Base-by-base conservation (phyloP, 768 basidiomycete species). In the Boletus subparvulus region DNA sequence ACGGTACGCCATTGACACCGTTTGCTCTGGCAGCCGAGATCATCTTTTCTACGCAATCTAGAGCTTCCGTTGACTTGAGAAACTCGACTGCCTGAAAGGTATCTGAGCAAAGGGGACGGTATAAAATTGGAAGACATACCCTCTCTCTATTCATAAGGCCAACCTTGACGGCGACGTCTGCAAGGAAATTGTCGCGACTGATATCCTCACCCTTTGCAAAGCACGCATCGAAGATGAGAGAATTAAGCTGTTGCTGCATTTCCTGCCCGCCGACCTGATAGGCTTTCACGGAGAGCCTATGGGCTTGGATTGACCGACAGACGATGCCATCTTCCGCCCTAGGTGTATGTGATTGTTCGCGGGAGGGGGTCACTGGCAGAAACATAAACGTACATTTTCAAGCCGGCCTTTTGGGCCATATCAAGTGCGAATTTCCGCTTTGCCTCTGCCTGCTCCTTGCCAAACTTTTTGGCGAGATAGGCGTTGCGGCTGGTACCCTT, bases 1-100 rank as follows among this genome's bases (percentile, higher is more conserved):
- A 82, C 0, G 82, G 82, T 1, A 83, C 80, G 36, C 82, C 82
- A 1, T 72, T 75, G 56, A 83, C 78, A 6, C 79, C 77, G n/a
- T 73, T 69, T 26, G 69, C 63, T 56, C 75, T 74, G 3, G 79
- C 78, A 13, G 73, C 70, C 9, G 66, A 61, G 52, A 79, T 70
- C 59, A 75, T 77, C 26, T 70, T 69, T 46, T 75, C 63, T 8
- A 82, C 76, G 40, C 77, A 78, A 33, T 73, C 65, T 28, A 70
- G 62, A 17, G 75, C 59, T 59, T 77, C 78, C 43, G 75, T 73
- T 2, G 75, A 73, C 41, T 65, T 56, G 52, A 83, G 70, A 67
- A 81, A 82, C 21, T 70, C 61, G 33, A 65, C 51, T 28, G 77
- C 79, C 74, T 80, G 43, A 32, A 46, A 35, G 4, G 36, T 0